A percentile compares a stretch with the other conserved stretches of the same genome.
Evolutionary conservation across 2,329 filamentous ascomycete species (phyloP).

Genomic region (Fusarium ambrosium): DNA sequence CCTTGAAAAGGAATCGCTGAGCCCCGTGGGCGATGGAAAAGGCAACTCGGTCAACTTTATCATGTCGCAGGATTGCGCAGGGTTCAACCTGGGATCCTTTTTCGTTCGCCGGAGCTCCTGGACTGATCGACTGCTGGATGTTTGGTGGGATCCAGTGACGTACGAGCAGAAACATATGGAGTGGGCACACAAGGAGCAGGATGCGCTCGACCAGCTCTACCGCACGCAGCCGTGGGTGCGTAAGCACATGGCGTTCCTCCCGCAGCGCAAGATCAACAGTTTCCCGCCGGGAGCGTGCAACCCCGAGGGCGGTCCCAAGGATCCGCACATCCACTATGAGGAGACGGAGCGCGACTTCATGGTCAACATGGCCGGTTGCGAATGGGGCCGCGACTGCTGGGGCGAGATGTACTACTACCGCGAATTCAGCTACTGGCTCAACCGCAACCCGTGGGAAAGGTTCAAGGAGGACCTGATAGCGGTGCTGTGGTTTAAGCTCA

Average conservation of each 20-base stretch:
- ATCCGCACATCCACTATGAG: conserved; percentile 87
- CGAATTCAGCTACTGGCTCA: conserved; percentile 90
- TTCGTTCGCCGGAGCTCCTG: conserved; percentile 88
- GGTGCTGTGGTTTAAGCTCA: conserved; percentile 73
- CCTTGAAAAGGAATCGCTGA: conserved; percentile 81
- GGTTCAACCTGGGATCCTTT: conserved; percentile 97
- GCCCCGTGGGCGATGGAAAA: conserved; percentile 81
- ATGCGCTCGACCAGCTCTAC: conserved; percentile 94
- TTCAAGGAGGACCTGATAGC: conserved; percentile 77
- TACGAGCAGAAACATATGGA: conserved; percentile 99
- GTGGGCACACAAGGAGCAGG: conserved; percentile 99
- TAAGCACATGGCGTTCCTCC: conserved; percentile 87
- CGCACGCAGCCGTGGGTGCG: conserved; percentile 92
- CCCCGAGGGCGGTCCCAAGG: conserved; percentile 73
- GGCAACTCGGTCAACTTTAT: conserved; percentile 86
- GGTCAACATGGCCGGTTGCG: conserved; percentile 98
- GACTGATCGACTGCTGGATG: conserved; percentile 91
- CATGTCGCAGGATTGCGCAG: conserved; percentile 91
- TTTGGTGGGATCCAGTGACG: conserved; percentile 98
- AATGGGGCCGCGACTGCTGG: conserved; percentile 98
- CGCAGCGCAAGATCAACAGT: conserved; percentile 92
- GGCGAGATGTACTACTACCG: conserved; percentile 97
- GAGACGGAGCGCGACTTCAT: conserved; percentile 89
- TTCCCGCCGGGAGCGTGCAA: conserved; percentile 93
- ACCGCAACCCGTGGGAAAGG: conserved; percentile 84